A percentile compares a stretch with the other conserved stretches of the same genome.
phyloP scores from a whole-genome alignment of 768 basidiomycete genomes.

The Mycena kentingensis region DNA sequence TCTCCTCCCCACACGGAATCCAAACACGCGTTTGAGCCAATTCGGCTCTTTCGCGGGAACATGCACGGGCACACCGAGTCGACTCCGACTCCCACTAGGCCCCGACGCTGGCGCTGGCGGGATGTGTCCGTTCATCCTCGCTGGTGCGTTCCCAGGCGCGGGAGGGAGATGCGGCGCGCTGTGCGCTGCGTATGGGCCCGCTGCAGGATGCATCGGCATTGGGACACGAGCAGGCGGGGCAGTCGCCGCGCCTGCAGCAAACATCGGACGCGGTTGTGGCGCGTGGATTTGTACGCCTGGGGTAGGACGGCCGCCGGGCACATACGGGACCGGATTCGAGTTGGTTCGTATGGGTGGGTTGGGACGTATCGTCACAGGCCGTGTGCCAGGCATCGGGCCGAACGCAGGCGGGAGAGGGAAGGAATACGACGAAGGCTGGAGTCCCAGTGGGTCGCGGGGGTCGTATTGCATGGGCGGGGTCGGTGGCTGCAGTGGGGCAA shows the following conservation, averaged over 20 bases:
- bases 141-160: no score
- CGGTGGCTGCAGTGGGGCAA: background rate
- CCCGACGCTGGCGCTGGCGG: background rate
- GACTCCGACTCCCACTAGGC: no score
- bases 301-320: background rate
- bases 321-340: background rate
- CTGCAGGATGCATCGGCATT: background rate
- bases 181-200: background rate
- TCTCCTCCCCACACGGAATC: background rate
- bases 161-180: background rate
- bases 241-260: background rate
- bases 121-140: no score
- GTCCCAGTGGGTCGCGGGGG: no score
- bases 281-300: background rate
- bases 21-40: background rate
- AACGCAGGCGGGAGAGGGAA: background rate
- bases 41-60: background rate
- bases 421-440: background rate
- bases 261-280: background rate
- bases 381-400: background rate
- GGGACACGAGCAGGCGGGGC: background rate
- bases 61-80: constrained; percentile 1
- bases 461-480: background rate
- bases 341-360: background rate
- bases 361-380: background rate